Base-by-base conservation (phyloP, 768 basidiomycete genomes). In the Suillus paluster region DNA sequence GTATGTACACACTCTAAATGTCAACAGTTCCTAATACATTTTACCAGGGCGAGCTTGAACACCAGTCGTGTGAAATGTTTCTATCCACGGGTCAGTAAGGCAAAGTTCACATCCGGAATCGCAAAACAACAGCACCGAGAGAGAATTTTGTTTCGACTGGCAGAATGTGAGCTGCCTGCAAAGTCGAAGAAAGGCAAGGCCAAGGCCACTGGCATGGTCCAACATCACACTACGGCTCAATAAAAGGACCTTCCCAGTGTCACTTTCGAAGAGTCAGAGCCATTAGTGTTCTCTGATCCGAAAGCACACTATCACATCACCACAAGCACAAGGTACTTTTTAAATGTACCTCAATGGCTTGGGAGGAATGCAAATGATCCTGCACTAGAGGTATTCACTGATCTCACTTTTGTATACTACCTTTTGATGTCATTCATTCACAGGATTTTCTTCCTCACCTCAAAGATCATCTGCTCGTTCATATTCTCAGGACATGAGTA, bases 11-110 rank as follows among this genome's bases (percentile, higher is more conserved):
- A 19, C 5, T 19, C 52, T 23, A 27, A 33, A 23, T 12, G 33
- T 23, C 14, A 30, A n/a, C 8, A 14, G 15, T 8, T 33, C n/a
- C 21, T 23, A 25, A 7, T 54, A 44, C 14, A 30, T 62, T 58
- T n/a, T 45, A 30, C 23, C 49, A 81, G 79, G 74, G 78, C 3
- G 80, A 82, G 60, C 69, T 72, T 0, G 72, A 80, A 61, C 81
- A 84, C 55, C 62, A 68, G 69, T 0, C 63, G 54, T 0, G 68
- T 79, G 11, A 84, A 85, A 66, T 64, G 60, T 0, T 67, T 79
- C 33, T 84, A 81, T 48, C 59, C 59, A 0, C 42, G 65, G 0
- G 79, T 76, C 0, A 80, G 78, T 65, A 81, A 81, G 62, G 71
- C 66, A 6, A 49, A 73, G 12, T 65, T 67, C 17, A 57, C 53